Conservation (phyloP, 805 yeast genomes). For the Ogataea henricii region DNA sequence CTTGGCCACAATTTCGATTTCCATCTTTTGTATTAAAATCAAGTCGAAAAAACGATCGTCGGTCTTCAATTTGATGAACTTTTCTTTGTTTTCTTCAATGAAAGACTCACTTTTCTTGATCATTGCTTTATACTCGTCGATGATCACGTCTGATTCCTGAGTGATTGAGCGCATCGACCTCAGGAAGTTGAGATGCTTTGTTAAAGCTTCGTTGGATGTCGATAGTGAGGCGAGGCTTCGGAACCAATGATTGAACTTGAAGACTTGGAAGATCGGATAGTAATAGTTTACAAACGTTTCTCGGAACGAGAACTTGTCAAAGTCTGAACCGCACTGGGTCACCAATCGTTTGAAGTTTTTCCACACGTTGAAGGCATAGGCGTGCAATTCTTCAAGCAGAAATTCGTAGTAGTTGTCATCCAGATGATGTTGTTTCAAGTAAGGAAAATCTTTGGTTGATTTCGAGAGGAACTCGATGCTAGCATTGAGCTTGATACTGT, state of each 20-base stretch:
- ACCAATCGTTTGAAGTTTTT: conserved; percentile 12
- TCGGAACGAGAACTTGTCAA: conserved; percentile 12
- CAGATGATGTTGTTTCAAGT: conserved; percentile 20
- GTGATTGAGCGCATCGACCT: conserved; percentile 22
- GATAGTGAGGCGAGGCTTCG: conserved; percentile 21
- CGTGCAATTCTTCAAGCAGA: conserved; percentile 14
- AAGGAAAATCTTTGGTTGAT: conserved; percentile 16
- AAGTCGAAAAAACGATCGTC: conserved; percentile 11
- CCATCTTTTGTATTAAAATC: conserved; percentile 11
- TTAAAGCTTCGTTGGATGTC: conserved; percentile 17
- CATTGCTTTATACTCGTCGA: conserved; percentile 22
- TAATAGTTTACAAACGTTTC: conserved; percentile 13
- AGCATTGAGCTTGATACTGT: conserved; percentile 14
- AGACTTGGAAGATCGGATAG: conserved; percentile 23
- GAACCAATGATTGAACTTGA: conserved; percentile 26
- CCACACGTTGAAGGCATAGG: conserved; percentile 14
- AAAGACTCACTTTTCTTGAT: conserved; percentile 21
- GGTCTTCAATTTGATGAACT: conserved; percentile 13
- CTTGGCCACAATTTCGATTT: conserved; percentile 10
- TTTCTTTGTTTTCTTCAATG: conserved; percentile 20
- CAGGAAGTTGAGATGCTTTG: conserved; percentile 19
- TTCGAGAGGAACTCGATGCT: conserved; percentile 10
- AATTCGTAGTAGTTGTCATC: conserved; percentile 23
- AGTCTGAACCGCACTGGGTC: conserved; percentile 12
- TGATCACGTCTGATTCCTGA: conserved; percentile 14